Conservation (phyloP, 108 stramenopile genomes). For the Skeletonema potamos region DNA sequence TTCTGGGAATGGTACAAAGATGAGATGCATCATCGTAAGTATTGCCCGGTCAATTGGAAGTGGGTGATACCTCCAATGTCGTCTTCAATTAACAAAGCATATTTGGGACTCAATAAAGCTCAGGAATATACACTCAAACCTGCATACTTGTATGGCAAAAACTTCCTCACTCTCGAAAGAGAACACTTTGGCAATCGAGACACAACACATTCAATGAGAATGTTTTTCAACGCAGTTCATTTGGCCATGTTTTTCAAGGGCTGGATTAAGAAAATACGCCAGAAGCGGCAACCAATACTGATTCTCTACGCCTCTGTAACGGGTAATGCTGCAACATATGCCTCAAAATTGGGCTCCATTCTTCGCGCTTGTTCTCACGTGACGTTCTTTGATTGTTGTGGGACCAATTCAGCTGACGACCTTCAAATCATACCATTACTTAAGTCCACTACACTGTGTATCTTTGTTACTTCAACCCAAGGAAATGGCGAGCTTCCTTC, state of each 20-base stretch:
- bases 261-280: not conserved
- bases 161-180: slow-evolving; percentile 3
- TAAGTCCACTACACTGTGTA: not conserved
- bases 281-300: not conserved
- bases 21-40: slow-evolving; percentile 12
- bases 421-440: not conserved
- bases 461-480: slow-evolving; percentile 12
- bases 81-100: slow-evolving; percentile 13
- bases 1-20: slow-evolving; percentile 32
- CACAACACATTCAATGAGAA: not conserved
- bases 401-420: slow-evolving; percentile 6
- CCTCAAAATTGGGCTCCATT: slow-evolving; percentile 10
- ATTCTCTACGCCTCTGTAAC: slow-evolving; percentile 10
- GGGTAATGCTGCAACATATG: slow-evolving; percentile 2
- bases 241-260: slow-evolving; percentile 1
- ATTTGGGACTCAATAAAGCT: slow-evolving; percentile 25
- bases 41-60: slow-evolving; percentile 25
- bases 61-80: slow-evolving; percentile 28
- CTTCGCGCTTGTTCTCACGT: slow-evolving; percentile 2
- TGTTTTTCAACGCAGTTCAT: not conserved
- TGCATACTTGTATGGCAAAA: slow-evolving; percentile 10
- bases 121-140: slow-evolving; percentile 26
- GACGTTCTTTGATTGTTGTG: slow-evolving; percentile 11
- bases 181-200: slow-evolving; percentile 8
- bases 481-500: slow-evolving; percentile 21